phyloP scores from a whole-genome alignment of 2,329 filamentous ascomycete species.

The Exserohilum turcica region DNA sequence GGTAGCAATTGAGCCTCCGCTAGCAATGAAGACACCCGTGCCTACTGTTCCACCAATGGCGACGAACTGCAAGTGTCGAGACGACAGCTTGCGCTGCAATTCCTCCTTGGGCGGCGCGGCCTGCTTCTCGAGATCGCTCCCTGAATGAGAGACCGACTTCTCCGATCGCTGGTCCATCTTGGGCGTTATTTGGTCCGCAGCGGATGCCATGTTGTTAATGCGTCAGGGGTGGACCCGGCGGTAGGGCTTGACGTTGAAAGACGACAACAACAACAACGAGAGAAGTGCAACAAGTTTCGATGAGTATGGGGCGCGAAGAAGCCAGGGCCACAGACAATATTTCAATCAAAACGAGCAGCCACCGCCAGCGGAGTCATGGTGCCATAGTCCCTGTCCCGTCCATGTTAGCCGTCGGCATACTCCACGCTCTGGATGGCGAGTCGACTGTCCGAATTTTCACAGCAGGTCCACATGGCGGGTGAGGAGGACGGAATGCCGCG shows the following conservation, averaged over 20 bases:
- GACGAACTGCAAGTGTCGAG: conserved; percentile 48
- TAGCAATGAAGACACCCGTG: conserved; percentile 60
- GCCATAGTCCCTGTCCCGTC: conserved; percentile 21
- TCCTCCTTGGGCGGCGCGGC: conserved; percentile 26
- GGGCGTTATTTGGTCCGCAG: conserved; percentile 30
- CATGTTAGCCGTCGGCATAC: conserved; percentile 30
- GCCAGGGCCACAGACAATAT: conserved; percentile 25
- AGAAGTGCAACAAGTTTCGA: conserved; percentile 20
- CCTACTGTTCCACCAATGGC: conserved; percentile 54
- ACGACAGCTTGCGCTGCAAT: conserved; percentile 46
- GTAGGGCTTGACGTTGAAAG: conserved; percentile 15
- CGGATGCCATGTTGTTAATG: conserved; percentile 28
- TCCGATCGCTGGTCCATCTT: conserved; percentile 38
- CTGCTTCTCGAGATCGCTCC: conserved; percentile 47
- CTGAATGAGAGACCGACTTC: conserved; percentile 38
- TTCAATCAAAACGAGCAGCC: conserved; percentile 23
- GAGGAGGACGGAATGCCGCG: conserved; percentile 21
- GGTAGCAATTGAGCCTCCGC: conserved; percentile 53
- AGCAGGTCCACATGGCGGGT: conserved; percentile 37
- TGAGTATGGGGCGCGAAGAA: conserved; percentile 20
- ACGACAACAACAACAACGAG: conserved; percentile 9
- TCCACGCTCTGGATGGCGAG: conserved; percentile 32
- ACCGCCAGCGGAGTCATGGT: conserved; percentile 25
- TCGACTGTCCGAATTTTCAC: conserved; percentile 40
- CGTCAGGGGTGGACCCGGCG: conserved; percentile 14